Evolutionary conservation across 257 asterid genomes (phyloP).

Genomic region (Primulina eburnea): DNA sequence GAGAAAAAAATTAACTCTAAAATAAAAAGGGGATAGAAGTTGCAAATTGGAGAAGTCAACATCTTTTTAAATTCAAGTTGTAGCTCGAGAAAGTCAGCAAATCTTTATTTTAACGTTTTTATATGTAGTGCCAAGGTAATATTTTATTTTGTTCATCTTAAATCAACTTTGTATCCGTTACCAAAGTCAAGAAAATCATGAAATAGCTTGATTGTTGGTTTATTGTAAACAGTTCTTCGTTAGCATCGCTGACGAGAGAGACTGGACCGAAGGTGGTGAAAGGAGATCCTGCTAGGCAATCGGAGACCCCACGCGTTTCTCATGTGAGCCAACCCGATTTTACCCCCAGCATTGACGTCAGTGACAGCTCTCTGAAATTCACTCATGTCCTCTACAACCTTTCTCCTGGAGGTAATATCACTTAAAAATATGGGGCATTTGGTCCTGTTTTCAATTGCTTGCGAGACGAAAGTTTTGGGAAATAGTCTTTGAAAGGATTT

Average conservation of each 20-base stretch:
- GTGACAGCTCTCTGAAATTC: slow-evolving; percentile 62
- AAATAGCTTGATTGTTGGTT: not conserved
- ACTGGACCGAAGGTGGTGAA: slow-evolving; percentile 58
- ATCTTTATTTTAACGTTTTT: not conserved
- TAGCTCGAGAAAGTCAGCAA: not conserved
- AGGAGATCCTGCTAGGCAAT: slow-evolving; percentile 55
- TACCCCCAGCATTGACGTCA: slow-evolving; percentile 50
- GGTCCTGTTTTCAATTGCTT: not conserved
- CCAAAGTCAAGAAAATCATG: not conserved
- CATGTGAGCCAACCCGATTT: slow-evolving; percentile 36
- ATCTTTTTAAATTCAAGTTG: too few species aligned
- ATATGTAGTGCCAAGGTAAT: not conserved
- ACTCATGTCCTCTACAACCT: slow-evolving; percentile 66
- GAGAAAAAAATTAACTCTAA: not conserved
- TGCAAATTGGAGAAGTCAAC: not conserved
- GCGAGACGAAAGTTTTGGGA: not conserved
- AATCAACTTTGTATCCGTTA: too few species aligned
- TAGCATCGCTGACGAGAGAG: slow-evolving; percentile 62
- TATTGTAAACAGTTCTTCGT: slow-evolving; percentile 40
- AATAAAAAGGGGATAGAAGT: not conserved
- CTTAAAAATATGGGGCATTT: not conserved
- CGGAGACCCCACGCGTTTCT: slow-evolving; percentile 44
- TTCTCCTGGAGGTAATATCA: slow-evolving; percentile 50
- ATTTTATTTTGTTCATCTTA: not conserved
- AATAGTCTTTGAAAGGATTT: not conserved